phyloP scores from a whole-genome alignment of 192 early-diverging fungal species.

The Backusella psychrophila region DNA sequence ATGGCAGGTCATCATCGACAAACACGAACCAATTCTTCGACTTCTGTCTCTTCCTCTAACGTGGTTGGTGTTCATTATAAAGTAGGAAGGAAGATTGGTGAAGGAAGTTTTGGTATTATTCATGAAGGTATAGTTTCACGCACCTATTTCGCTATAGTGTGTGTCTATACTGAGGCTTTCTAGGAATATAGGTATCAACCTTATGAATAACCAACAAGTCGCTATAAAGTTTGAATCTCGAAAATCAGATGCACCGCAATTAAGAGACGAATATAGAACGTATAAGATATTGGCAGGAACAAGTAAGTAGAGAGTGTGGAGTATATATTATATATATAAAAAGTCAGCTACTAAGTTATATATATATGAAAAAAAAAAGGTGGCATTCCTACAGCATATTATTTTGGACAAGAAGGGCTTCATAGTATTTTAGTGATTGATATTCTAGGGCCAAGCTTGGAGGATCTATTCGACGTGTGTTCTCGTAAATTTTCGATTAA shows the following conservation, averaged over 20 bases:
- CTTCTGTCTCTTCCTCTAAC: constrained; percentile 52
- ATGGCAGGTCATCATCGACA: constrained; percentile 12
- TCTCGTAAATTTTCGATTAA: constrained; percentile 87
- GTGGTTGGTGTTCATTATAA: constrained; percentile 96
- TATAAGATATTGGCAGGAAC: constrained; percentile 88
- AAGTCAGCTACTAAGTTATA: background rate
- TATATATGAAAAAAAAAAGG: constrained; percentile 31
- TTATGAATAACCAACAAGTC: constrained; percentile 88
- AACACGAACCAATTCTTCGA: constrained; percentile 14
- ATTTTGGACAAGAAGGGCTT: constrained; percentile 96
- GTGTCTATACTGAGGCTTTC: background rate
- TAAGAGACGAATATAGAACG: constrained; percentile 93
- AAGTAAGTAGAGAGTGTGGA: constrained; percentile 32
- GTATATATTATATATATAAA: background rate
- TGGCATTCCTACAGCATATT: constrained; percentile 90
- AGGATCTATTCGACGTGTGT: constrained; percentile 97
- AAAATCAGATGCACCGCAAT: constrained; percentile 96
- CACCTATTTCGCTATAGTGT: background rate
- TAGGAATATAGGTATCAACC: constrained; percentile 65
- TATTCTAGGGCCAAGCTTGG: constrained; percentile 89
- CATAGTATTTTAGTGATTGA: constrained; percentile 95
- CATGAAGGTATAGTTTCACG: constrained; percentile 79
- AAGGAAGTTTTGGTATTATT: constrained; percentile 98
- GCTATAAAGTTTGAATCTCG: constrained; percentile 98
- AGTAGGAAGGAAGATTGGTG: constrained; percentile 95